A percentile compares a stretch with the other conserved stretches of the same genome.
phyloP scores from a whole-genome alignment of 805 yeast genomes.

The Scheffersomyces stipitis region DNA sequence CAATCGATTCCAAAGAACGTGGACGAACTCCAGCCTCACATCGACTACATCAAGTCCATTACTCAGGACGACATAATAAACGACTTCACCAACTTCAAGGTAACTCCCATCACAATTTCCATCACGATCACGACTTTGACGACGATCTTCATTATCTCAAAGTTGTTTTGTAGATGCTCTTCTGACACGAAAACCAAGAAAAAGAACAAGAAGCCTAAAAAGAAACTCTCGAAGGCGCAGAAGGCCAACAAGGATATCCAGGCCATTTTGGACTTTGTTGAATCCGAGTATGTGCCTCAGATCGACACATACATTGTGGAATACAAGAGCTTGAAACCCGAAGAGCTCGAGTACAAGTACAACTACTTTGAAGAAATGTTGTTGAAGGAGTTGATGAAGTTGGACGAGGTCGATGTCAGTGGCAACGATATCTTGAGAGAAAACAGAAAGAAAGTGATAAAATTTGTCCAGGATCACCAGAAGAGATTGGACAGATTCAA shows the following conservation, averaged over 20 bases:
- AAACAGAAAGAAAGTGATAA: conserved; percentile 59
- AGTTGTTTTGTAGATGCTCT: too few relatives aligned
- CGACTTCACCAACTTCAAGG: conserved; percentile 29
- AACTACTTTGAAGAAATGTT: conserved; percentile 66
- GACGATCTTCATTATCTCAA: conserved; percentile 24
- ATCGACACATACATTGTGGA: conserved; percentile 33
- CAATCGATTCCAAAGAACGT: conserved; percentile 6
- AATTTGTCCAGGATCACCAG: conserved; percentile 58
- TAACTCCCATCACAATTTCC: conserved; percentile 36
- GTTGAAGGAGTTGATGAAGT: conserved; percentile 60
- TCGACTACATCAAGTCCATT: conserved; percentile 13
- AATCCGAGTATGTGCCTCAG: conserved; percentile 38
- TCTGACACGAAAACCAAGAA: conserved; percentile 3
- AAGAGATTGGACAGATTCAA: conserved; percentile 52
- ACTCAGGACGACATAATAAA: conserved; percentile 21
- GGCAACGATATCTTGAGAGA: conserved; percentile 53
- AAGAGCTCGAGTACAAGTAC: conserved; percentile 46
- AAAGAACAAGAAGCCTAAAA: conserved; percentile 28
- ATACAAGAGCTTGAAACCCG: conserved; percentile 23
- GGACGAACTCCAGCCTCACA: conserved; percentile 11
- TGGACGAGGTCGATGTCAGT: conserved; percentile 62
- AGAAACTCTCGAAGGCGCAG: conserved; percentile 39
- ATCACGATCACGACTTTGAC: conserved; percentile 28
- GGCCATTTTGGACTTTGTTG: conserved; percentile 39
- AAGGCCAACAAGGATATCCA: conserved; percentile 40